A percentile compares a stretch with the other conserved stretches of the same genome.
phyloP scores from a whole-genome alignment of 2,329 filamentous ascomycete genomes.

The Aotearoamyces nothofagi region DNA sequence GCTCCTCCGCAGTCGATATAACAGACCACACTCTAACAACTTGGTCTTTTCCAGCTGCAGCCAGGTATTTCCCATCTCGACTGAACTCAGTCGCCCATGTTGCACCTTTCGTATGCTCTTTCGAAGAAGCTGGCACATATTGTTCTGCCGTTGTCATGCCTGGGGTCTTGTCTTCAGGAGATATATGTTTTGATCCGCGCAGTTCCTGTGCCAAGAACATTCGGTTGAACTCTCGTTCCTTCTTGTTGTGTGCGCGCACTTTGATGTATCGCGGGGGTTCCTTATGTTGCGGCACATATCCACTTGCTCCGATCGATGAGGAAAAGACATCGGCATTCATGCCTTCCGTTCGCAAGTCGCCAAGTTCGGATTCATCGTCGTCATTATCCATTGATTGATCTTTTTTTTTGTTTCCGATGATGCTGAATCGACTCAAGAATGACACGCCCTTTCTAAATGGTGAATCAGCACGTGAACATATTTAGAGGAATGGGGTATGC shows the following conservation, averaged over 20 bases:
- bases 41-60: conserved; percentile 80
- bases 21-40: conserved; percentile 82
- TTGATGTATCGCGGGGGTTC: conserved; percentile 86
- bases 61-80: conserved; percentile 77
- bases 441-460: conserved; percentile 63
- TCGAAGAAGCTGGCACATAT: conserved; percentile 15
- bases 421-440: conserved; percentile 68
- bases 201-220: conserved; percentile 89
- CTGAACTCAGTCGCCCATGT: conserved; percentile 93
- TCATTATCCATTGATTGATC: conserved; percentile 35
- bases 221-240: conserved; percentile 65
- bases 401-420: conserved; percentile 66
- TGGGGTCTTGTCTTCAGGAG: conserved; percentile 16
- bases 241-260: conserved; percentile 68
- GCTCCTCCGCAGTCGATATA: conserved; percentile 67
- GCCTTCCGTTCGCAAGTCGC: conserved; percentile 56
- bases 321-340: conserved; percentile 74
- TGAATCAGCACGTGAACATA: no score
- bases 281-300: conserved; percentile 76
- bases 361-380: conserved; percentile 56
- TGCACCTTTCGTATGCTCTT: conserved; percentile 34
- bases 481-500: conserved; percentile 2
- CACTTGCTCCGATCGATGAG: conserved; percentile 49
- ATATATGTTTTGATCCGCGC: conserved; percentile 33
- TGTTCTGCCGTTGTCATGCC: conserved; percentile 10